phyloP scores from a whole-genome alignment of 2,329 filamentous ascomycete genomes.

The Fonsecaea erecta region DNA sequence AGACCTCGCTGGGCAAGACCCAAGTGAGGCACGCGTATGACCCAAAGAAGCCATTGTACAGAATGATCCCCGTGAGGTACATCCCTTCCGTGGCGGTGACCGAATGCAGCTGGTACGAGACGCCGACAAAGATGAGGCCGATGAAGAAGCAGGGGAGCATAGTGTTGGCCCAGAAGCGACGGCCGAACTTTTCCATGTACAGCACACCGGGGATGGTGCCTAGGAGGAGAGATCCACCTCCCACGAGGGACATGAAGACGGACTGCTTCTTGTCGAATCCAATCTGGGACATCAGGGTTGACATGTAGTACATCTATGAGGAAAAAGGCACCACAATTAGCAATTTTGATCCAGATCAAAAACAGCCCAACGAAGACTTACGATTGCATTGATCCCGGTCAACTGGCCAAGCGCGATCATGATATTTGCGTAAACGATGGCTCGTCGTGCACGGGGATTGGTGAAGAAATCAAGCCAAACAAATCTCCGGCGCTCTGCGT shows the following conservation, averaged over 20 bases:
- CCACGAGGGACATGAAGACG: conserved; percentile 77
- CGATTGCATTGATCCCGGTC: conserved; percentile 59
- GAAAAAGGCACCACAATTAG: conserved; percentile 47
- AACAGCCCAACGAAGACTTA: conserved; percentile 9
- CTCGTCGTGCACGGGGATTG: conserved; percentile 67
- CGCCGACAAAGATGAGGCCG: conserved; percentile 69
- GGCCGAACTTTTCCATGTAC: conserved; percentile 73
- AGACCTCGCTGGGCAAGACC: conserved; percentile 71
- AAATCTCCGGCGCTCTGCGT: conserved; percentile 58
- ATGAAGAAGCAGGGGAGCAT: conserved; percentile 75
- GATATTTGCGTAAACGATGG: conserved; percentile 69
- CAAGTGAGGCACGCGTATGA: conserved; percentile 68
- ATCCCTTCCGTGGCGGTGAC: conserved; percentile 59
- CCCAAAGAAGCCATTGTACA: conserved; percentile 72
- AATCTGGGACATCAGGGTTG: conserved; percentile 67
- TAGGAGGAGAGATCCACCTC: conserved; percentile 68
- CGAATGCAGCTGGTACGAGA: conserved; percentile 64
- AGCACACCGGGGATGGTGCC: conserved; percentile 71
- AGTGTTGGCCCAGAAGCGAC: conserved; percentile 74
- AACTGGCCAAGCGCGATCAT: conserved; percentile 74
- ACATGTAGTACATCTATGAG: conserved; percentile 75
- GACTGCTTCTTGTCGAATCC: conserved; percentile 66
- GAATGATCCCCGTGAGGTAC: conserved; percentile 69
- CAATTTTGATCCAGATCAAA: neutral
- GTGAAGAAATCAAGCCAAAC: conserved; percentile 77